Evolutionary conservation across 352 stramenopile species (phyloP).

Genomic region (Phytophthora citrophthora): DNA sequence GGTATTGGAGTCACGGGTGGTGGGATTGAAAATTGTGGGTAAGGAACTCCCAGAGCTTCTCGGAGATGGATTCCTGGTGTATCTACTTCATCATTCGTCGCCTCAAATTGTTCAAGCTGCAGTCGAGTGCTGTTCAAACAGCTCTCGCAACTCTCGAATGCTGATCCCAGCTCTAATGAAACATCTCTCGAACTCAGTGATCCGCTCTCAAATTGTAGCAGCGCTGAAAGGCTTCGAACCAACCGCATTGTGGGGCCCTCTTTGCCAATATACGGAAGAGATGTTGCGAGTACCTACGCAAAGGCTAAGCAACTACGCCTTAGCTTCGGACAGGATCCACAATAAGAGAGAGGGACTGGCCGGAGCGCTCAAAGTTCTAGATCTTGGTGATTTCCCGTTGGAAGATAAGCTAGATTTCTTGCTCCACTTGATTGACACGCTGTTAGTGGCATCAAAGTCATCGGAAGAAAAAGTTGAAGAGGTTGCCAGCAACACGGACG

Average conservation of each 20-base stretch:
- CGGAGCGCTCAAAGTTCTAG: slow-evolving; percentile 71
- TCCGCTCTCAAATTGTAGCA: slow-evolving; percentile 71
- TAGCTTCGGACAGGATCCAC: slow-evolving; percentile 33
- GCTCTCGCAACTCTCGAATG: slow-evolving; percentile 80
- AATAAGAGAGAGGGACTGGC: slow-evolving; percentile 63
- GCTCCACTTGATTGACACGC: slow-evolving; percentile 61
- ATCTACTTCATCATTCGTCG: slow-evolving; percentile 79
- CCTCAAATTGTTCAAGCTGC: slow-evolving; percentile 78
- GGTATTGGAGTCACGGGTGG: slow-evolving; percentile 70
- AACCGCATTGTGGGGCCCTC: slow-evolving; percentile 61
- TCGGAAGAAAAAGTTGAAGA: slow-evolving; percentile 12
- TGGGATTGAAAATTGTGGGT: slow-evolving; percentile 83
- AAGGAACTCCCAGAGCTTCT: slow-evolving; percentile 84
- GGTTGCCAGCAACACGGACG: slow-evolving; percentile 31
- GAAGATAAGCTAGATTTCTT: slow-evolving; percentile 77
- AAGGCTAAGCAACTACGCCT: slow-evolving; percentile 15
- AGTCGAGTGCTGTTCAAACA: slow-evolving; percentile 83
- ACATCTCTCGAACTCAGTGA: slow-evolving; percentile 67
- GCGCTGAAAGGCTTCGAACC: slow-evolving; percentile 79
- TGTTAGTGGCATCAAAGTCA: slow-evolving; percentile 46
- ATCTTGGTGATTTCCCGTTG: slow-evolving; percentile 59
- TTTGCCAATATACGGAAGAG: slow-evolving; percentile 74
- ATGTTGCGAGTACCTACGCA: slow-evolving; percentile 24
- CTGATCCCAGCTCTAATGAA: slow-evolving; percentile 85
- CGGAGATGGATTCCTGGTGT: slow-evolving; percentile 84